Conservation (phyloP, 2,329 filamentous ascomycete genomes). For the Calonectria hongkongensis region DNA sequence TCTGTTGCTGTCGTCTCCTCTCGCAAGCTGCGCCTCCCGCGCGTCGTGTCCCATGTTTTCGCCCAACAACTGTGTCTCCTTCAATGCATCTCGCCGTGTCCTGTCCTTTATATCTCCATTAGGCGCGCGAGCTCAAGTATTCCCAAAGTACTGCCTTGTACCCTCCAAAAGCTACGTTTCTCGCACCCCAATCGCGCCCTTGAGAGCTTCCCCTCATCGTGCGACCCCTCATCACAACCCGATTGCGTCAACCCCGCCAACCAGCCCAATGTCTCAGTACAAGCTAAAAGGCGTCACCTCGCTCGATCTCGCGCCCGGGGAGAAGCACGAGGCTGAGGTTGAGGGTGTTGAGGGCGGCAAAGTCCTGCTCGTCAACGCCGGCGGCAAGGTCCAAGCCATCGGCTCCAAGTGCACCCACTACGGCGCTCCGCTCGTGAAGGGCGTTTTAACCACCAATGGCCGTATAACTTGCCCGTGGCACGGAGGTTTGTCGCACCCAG, state of each 20-base stretch:
- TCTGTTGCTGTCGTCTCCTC: not conserved
- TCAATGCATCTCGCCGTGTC: constrained; percentile 3
- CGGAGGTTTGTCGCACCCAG: constrained; percentile 78
- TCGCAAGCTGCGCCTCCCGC: constrained; percentile 3
- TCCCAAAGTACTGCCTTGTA: not conserved
- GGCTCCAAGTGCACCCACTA: constrained; percentile 93
- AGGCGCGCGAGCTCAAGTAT: not conserved
- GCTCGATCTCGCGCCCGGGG: constrained; percentile 83
- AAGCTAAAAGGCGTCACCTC: constrained; percentile 86
- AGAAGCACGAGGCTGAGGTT: constrained; percentile 92
- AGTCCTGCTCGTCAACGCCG: constrained; percentile 88
- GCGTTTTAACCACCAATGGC: constrained; percentile 87
- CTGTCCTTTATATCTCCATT: not conserved
- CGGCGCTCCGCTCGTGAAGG: constrained; percentile 90
- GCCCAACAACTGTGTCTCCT: not conserved
- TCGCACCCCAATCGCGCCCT: constrained; percentile 31
- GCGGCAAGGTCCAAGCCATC: constrained; percentile 85
- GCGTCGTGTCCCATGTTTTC: constrained; percentile 15
- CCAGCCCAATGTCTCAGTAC: constrained; percentile 71
- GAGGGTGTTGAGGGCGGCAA: constrained; percentile 92
- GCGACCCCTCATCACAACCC: constrained; percentile 28
- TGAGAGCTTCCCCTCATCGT: constrained; percentile 33
- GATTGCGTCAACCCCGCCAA: constrained; percentile 52
- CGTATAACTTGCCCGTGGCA: constrained; percentile 97
- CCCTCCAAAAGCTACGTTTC: constrained; percentile 18